These are phyloP conservation scores for Claviceps spartinae DNA, from an alignment of 2,329 filamentous ascomycete species.

Conservation along the genomic window DNA sequence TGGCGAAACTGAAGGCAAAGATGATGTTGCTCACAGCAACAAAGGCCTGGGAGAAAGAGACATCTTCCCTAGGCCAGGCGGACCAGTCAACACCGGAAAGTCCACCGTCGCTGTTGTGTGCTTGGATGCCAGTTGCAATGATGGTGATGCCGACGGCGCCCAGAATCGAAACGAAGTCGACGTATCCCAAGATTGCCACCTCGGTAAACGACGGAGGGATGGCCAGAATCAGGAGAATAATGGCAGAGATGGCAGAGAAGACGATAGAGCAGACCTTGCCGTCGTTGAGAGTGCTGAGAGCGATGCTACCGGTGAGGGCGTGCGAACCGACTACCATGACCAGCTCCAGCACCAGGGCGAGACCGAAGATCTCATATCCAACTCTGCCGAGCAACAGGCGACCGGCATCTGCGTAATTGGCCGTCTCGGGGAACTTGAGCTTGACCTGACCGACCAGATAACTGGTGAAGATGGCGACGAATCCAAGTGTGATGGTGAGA, in stretches of 20 bases:
- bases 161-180: constrained; percentile 49
- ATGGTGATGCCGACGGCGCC: constrained; percentile 53
- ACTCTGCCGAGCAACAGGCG: constrained; percentile 44
- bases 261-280: constrained; percentile 34
- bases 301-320: constrained; percentile 54
- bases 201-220: constrained; percentile 35
- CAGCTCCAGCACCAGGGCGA: constrained; percentile 49
- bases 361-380: constrained; percentile 55
- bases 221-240: constrained; percentile 31
- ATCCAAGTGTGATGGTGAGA: constrained; percentile 21
- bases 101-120: constrained; percentile 17
- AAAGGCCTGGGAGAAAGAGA: constrained; percentile 41
- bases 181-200: constrained; percentile 34
- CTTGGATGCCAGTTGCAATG: constrained; percentile 44
- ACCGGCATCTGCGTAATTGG: constrained; percentile 56
- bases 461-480: constrained; percentile 34
- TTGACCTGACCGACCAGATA: constrained; percentile 35
- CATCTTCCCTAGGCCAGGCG: constrained; percentile 29
- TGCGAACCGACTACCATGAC: constrained; percentile 54
- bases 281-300: constrained; percentile 46
- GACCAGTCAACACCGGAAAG: constrained; percentile 27
- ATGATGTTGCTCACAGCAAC: constrained; percentile 56
- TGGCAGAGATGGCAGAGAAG: constrained; percentile 31
- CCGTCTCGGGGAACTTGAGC: constrained; percentile 43
- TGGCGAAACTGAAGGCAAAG: constrained; percentile 50